phyloP scores from a whole-genome alignment of 371 early-diverging fungal species.

The Gilbertella persicaria region DNA sequence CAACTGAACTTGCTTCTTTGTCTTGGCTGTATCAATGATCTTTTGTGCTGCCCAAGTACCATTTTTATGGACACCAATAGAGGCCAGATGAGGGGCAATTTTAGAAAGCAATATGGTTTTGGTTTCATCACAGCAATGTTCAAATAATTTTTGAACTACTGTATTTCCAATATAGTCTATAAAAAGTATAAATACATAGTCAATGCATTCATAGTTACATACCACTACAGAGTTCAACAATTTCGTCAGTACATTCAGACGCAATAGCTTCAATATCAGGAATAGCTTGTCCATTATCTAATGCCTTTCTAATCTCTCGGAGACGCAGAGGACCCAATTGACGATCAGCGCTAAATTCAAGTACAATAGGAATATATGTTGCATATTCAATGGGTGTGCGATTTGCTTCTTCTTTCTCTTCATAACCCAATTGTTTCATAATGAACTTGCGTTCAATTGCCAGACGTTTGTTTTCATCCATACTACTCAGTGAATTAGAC shows the following conservation, averaged over 20 bases:
- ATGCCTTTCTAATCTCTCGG: slow-evolving; percentile 82
- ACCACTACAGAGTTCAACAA: slow-evolving; percentile 51
- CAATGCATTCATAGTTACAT: slow-evolving; percentile 5
- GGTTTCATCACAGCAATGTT: slow-evolving; percentile 59
- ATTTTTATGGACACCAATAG: slow-evolving; percentile 88
- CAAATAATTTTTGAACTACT: slow-evolving; percentile 79
- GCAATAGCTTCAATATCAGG: slow-evolving; percentile 63
- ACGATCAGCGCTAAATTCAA: slow-evolving; percentile 68
- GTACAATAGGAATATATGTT: slow-evolving; percentile 67
- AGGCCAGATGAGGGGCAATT: slow-evolving; percentile 72
- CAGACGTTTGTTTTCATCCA: slow-evolving; percentile 13
- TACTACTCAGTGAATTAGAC: slow-evolving; percentile 1
- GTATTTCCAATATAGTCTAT: slow-evolving; percentile 87
- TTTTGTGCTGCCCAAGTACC: slow-evolving; percentile 93
- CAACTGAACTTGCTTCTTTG: slow-evolving; percentile 28
- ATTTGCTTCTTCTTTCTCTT: slow-evolving; percentile 13
- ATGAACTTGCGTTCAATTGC: slow-evolving; percentile 34
- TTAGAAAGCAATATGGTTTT: slow-evolving; percentile 40
- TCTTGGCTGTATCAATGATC: slow-evolving; percentile 73
- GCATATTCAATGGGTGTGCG: slow-evolving; percentile 52
- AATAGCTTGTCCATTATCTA: slow-evolving; percentile 66
- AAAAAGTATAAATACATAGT: not conserved
- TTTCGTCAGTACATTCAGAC: slow-evolving; percentile 62
- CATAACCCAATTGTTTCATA: slow-evolving; percentile 40
- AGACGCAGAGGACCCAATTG: slow-evolving; percentile 80